Evolutionary conservation across 345 rosid species (phyloP), one percentile per base, ranked within the genome.

Genomic region (Citrus hindsii): DNA sequence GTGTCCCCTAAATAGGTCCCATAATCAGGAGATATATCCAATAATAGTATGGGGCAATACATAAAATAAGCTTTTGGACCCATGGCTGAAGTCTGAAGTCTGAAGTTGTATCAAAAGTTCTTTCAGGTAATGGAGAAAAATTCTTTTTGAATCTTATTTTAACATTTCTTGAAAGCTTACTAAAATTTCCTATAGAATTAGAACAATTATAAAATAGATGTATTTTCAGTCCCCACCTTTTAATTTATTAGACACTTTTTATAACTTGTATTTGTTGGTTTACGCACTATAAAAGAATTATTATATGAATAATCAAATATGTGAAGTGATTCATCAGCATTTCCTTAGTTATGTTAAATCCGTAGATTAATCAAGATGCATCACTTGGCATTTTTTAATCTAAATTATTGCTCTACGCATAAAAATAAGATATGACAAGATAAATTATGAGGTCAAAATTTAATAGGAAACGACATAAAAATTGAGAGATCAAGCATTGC

Each of bases 11-110:
- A 6, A 30, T 62, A 82, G 85, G 69, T 16, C 85, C 89, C 68
- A 51, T 33, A 1, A 42, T 75, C 60, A 67, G 83, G 77, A 71
- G 82, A 81, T 79, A 69, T 33, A 84, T 81, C 86, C 76, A 81
- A 84, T 73, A 84, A 84, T 65, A 53, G 25, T 35, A 67, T 46
- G 82, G 86, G 68, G 16, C 83, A 84, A 19, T 76, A 25, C 18
- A 13, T 12, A 53, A 0, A 18, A 65, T 12, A 74, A 48, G 77
- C 56, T 65, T 80, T 71, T 28, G 81, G 77, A 63, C 12, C 82
- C 79, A 59, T 65, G 5, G 22, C 53, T 63, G 65, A 75, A 65
- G 65, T 74, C 42, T 71, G 64, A 75, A 65, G 65, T 74, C 42
- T 71, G 64, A 75, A 66, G 65, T 71, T 58, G n/a, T 59, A 14